A percentile compares a stretch with the other conserved stretches of the same genome.
phyloP scores from a whole-genome alignment of 192 early-diverging fungal genomes.

The Rhizophlyctis rosea region DNA sequence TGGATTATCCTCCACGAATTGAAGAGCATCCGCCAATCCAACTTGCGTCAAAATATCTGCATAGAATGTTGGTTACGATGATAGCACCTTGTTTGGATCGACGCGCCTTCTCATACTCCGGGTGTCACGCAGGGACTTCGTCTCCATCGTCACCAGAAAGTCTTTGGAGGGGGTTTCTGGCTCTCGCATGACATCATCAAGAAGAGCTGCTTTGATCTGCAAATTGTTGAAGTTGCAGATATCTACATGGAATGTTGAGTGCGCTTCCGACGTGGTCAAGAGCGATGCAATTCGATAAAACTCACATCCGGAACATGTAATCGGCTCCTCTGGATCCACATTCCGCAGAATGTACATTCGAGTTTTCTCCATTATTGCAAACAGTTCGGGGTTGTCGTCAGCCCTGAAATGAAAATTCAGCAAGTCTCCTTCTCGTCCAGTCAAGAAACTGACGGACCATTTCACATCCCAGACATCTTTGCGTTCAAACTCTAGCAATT shows the following conservation, averaged over 20 bases:
- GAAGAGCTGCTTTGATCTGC: constrained; percentile 45
- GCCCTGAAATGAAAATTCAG: constrained; percentile 35
- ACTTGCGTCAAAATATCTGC: constrained; percentile 42
- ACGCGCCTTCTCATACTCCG: constrained; percentile 32
- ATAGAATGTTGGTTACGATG: not conserved
- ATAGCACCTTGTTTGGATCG: not conserved
- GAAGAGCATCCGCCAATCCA: constrained; percentile 44
- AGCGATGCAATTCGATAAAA: not conserved
- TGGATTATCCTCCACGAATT: constrained; percentile 54
- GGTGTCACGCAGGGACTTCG: constrained; percentile 47
- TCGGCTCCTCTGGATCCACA: constrained; percentile 54
- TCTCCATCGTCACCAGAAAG: constrained; percentile 37
- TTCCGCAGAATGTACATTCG: constrained; percentile 56
- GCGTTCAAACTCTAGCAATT: constrained; percentile 49
- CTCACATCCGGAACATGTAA: constrained; percentile 50
- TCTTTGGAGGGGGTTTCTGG: constrained; percentile 41
- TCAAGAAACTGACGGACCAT: no score
- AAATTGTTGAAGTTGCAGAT: constrained; percentile 52
- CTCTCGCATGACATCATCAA: constrained; percentile 51
- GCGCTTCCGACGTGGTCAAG: not conserved
- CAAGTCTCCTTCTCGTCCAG: not conserved
- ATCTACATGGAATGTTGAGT: constrained; percentile 22
- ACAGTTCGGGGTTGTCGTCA: constrained; percentile 51
- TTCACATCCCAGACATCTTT: constrained; percentile 61
- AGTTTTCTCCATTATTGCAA: constrained; percentile 60